Evolutionary conservation across 306 rosid genomes (phyloP), one percentile per base, ranked within the genome.

Genomic region (Biancaea sappan): DNA sequence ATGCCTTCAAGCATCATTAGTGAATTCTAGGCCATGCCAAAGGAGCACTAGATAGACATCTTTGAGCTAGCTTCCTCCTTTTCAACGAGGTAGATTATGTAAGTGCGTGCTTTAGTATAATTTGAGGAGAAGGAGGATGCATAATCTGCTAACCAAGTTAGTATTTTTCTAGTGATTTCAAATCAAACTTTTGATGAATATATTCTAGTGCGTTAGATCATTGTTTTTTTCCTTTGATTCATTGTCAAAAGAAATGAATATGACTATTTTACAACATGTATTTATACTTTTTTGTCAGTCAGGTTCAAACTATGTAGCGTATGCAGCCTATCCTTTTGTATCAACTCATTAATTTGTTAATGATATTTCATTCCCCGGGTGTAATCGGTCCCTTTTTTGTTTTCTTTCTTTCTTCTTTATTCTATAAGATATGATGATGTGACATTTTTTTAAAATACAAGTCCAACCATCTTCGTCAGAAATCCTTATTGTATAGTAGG

Each of bases 21-120:
- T 35, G 64, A 61, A 75, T 67, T 64, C 67, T 75, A 44, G 70
- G 70, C 72, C 75, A 72, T 65, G 74, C 77, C 61, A 57, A 64
- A 73, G 22, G 83, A 74, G 21, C 65, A 82, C 37, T 53, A 64
- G 62, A 74, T 79, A 18, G 80, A 79, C 62, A 71, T 32, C 18
- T 54, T 80, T 71, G 79, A 76, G 71, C 68, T 60, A 74, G 75
- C 80, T 75, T 82, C 71, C 80, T 81, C 76, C 76, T 58, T 68
- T 79, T 73, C 74, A 68, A 61, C 73, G 41, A 25, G 72, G 71
- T 76, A 79, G 77, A 74, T 77, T 65, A 63, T 77, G 71, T 29
- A 79, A 80, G 82, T 81, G 75, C 62, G 59, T 54, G 69, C 74
- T 67, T 72, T 75, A 82, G 65, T 28, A 73, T 83, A 80, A 77